Percentiles rank a stretch among this genome's conserved stretches.
These are phyloP conservation scores for Vaccinium macrocarpon DNA, from an alignment of 148 eudicot species.

Conservation along the genomic window DNA sequence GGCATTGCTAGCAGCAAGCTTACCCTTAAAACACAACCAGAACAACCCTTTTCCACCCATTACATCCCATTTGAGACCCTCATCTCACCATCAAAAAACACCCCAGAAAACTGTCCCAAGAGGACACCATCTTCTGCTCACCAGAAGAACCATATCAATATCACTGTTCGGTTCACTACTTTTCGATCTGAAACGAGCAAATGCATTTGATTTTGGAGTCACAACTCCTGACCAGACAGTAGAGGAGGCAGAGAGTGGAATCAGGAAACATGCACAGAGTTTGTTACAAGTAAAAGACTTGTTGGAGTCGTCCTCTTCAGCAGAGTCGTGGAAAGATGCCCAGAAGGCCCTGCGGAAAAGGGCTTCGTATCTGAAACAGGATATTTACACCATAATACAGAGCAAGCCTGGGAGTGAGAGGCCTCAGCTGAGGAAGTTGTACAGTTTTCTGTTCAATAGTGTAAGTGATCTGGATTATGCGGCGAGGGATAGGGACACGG, in stretches of 20 bases:
- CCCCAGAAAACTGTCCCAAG: background rate
- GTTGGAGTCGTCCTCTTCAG: slow-evolving; percentile 10
- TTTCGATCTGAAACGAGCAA: background rate
- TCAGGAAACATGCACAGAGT: slow-evolving; percentile 15
- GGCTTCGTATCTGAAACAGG: slow-evolving; percentile 24
- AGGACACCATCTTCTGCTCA: background rate
- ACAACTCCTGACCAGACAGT: slow-evolving; percentile 19
- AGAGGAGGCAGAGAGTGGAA: slow-evolving; percentile 18
- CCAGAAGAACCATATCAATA: background rate
- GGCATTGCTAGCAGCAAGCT: background rate
- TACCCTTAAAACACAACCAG: background rate
- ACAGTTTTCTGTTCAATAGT: slow-evolving; percentile 17
- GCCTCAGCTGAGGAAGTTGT: slow-evolving; percentile 24
- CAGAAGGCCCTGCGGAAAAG: slow-evolving; percentile 21
- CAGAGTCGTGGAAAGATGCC: slow-evolving; percentile 22
- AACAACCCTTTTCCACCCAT: slow-evolving; percentile 1
- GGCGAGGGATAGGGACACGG: slow-evolving; percentile 15
- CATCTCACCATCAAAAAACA: background rate
- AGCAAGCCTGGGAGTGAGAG: slow-evolving; percentile 24
- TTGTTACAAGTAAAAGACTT: slow-evolving; percentile 18
- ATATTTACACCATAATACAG: slow-evolving; percentile 22
- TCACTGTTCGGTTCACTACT: background rate
- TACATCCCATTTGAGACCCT: background rate
- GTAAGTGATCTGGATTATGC: slow-evolving; percentile 24
- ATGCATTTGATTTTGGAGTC: slow-evolving; percentile 18